Evolutionary conservation across 306 rosid species (phyloP).

Genomic region (Vigna trinervia): DNA sequence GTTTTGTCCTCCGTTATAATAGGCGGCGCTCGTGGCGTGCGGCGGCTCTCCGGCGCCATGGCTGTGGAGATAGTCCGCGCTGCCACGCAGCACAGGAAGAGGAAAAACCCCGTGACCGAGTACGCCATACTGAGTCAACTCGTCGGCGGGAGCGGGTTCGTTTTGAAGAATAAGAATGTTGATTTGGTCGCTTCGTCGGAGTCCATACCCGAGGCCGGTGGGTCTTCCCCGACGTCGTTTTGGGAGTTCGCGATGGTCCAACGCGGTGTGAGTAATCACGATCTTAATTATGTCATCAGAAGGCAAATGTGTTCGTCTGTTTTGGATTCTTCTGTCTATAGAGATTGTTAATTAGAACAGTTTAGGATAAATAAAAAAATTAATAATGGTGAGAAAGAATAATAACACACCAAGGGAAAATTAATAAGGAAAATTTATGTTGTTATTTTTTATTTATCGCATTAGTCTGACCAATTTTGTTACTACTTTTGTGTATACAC

Average conservation of each 20-base stretch:
- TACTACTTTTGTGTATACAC: slow-evolving; percentile 55
- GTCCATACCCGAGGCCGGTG: slow-evolving; percentile 59
- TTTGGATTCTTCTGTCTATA: slow-evolving; percentile 80
- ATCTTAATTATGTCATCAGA: slow-evolving; percentile 57
- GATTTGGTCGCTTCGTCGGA: slow-evolving; percentile 53
- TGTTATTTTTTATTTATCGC: slow-evolving; percentile 27
- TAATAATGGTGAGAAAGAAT: neutral
- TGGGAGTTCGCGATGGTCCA: slow-evolving; percentile 53
- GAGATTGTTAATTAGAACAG: slow-evolving; percentile 61
- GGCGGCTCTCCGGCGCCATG: slow-evolving; percentile 63
- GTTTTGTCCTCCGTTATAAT: slow-evolving; percentile 60
- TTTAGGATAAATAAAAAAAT: slow-evolving; percentile 15
- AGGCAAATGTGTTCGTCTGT: slow-evolving; percentile 63
- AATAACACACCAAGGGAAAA: slow-evolving; percentile 6
- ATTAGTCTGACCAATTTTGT: slow-evolving; percentile 41
- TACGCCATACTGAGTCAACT: slow-evolving; percentile 70
- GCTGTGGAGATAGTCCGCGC: slow-evolving; percentile 69
- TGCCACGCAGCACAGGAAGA: slow-evolving; percentile 58
- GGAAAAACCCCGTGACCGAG: slow-evolving; percentile 61
- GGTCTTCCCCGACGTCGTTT: slow-evolving; percentile 44
- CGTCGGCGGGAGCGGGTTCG: slow-evolving; percentile 52
- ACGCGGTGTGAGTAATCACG: slow-evolving; percentile 56
- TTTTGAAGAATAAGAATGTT: slow-evolving; percentile 48
- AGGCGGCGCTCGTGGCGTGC: slow-evolving; percentile 86
- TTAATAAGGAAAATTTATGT: neutral